Percentiles rank a stretch among this genome's conserved stretches.
phyloP scores from a whole-genome alignment of 176 grass and related monocot species.

The Dendrocalamus sinicus region DNA sequence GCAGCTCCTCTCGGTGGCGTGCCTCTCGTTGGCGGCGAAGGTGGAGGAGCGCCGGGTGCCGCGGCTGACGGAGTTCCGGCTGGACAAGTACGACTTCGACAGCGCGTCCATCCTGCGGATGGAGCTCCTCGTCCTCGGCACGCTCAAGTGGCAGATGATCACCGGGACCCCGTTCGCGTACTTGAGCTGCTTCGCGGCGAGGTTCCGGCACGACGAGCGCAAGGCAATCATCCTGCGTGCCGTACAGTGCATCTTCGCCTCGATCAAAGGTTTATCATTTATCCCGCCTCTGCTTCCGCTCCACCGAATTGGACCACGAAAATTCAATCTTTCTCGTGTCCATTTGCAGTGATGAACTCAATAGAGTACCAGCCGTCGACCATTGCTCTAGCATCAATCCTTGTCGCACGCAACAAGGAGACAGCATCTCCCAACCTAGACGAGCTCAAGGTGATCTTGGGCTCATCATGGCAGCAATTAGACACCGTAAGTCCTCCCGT shows the following conservation, averaged over 20 bases:
- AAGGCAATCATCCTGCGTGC: slow-evolving; percentile 57
- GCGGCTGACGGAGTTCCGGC: slow-evolving; percentile 60
- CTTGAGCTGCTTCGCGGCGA: slow-evolving; percentile 66
- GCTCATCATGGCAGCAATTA: slow-evolving; percentile 58
- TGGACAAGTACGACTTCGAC: slow-evolving; percentile 52
- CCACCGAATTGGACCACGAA: neutral
- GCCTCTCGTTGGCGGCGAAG: slow-evolving; percentile 88
- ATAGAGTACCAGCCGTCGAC: slow-evolving; percentile 65
- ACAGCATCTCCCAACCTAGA: slow-evolving; percentile 48
- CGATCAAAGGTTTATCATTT: slow-evolving; percentile 52
- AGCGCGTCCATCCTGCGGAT: slow-evolving; percentile 60
- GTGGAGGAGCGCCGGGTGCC: slow-evolving; percentile 72
- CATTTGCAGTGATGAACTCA: slow-evolving; percentile 66
- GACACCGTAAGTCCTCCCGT: slow-evolving; percentile 58
- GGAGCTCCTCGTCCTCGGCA: slow-evolving; percentile 80
- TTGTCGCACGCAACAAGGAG: slow-evolving; percentile 46
- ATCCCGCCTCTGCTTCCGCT: neutral
- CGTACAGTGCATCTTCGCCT: slow-evolving; percentile 60
- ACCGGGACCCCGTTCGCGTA: slow-evolving; percentile 80
- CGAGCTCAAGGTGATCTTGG: slow-evolving; percentile 57
- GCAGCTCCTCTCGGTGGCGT: slow-evolving; percentile 71
- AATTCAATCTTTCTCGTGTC: neutral
- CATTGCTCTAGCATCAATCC: slow-evolving; percentile 71
- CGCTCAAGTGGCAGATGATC: slow-evolving; percentile 78
- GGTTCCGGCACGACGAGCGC: slow-evolving; percentile 48